Conservation (phyloP, 352 stramenopile species). For the Phytophthora cactorum region DNA sequence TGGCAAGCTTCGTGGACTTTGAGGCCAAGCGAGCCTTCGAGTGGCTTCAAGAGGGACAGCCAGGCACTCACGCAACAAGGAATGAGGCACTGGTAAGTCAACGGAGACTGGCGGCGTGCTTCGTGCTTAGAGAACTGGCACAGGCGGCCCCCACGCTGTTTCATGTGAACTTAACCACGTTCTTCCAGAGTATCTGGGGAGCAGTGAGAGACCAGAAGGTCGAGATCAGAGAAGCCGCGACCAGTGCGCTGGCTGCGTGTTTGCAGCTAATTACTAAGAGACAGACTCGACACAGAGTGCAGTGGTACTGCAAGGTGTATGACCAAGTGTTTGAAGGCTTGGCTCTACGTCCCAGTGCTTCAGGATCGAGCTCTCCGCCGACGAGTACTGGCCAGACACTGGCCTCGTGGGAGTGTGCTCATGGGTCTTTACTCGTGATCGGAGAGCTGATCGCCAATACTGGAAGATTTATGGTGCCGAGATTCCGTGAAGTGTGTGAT, state of each 20-base stretch:
- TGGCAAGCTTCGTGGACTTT: conserved; percentile 92
- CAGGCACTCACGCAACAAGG: conserved; percentile 26
- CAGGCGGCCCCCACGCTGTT: conserved; percentile 90
- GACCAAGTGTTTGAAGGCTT: conserved; percentile 90
- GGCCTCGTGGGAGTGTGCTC: conserved; percentile 80
- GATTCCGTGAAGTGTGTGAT: conserved; percentile 96
- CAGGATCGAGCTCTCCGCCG: conserved; percentile 17
- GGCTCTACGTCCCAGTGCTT: conserved; percentile 22
- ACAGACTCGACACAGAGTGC: conserved; percentile 84
- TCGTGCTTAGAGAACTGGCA: conserved; percentile 89
- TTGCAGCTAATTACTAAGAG: conserved; percentile 86
- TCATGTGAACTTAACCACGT: conserved; percentile 91
- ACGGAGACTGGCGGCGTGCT: conserved; percentile 77
- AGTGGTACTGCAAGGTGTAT: conserved; percentile 94
- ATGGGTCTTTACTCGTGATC: conserved; percentile 97
- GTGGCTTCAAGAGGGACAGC: conserved; percentile 71
- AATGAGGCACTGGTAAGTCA: conserved; percentile 82
- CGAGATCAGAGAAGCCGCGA: conserved; percentile 86
- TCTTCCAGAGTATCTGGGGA: conserved; percentile 93
- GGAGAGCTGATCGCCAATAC: conserved; percentile 95
- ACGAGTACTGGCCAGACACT: conserved; percentile 20
- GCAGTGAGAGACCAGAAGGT: conserved; percentile 75
- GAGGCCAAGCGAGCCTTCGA: conserved; percentile 92
- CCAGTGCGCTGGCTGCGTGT: conserved; percentile 85
- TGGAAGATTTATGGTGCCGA: conserved; percentile 96